A percentile compares a stretch with the other conserved stretches of the same genome.
Evolutionary conservation across 129 eudicot genomes (phyloP).

Genomic region (Scalesia atractyloides): DNA sequence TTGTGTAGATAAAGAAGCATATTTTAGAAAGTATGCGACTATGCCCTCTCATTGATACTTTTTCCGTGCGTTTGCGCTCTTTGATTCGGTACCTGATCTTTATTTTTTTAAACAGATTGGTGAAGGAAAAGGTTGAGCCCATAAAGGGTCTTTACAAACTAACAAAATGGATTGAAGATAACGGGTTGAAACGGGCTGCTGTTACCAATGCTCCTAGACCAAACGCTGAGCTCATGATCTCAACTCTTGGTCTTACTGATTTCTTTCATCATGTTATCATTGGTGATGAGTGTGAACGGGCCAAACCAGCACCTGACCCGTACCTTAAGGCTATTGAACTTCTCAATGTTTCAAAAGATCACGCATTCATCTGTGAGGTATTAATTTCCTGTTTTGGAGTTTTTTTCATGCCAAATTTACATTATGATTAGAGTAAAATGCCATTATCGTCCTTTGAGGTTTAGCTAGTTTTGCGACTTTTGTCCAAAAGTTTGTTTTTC

Average conservation of each 20-base stretch:
- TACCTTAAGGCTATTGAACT: conserved; percentile 80
- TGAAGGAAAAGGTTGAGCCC: conserved; percentile 75
- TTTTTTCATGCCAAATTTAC: conserved; percentile 5
- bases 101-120: conserved; percentile 55
- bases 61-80: neutral
- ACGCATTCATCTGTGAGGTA: conserved; percentile 86
- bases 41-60: conserved; percentile 3
- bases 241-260: conserved; percentile 89
- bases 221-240: conserved; percentile 81
- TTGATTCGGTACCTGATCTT: conserved; percentile 6
- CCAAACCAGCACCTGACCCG: conserved; percentile 94
- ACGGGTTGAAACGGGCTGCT: conserved; percentile 87
- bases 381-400: conserved; percentile 11
- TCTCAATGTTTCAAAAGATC: conserved; percentile 88
- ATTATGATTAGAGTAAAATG: neutral
- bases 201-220: conserved; percentile 92
- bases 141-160: conserved; percentile 73
- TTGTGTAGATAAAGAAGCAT: conserved; percentile 74
- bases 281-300: conserved; percentile 86
- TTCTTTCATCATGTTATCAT: conserved; percentile 72
- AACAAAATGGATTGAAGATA: conserved; percentile 86
- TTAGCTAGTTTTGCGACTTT: too few species aligned
- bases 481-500: too few species aligned
- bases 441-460: too few species aligned
- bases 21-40: conserved; percentile 65